These are phyloP conservation scores for Saturnispora sekii DNA, from an alignment of 805 yeast genomes.

Conservation along the genomic window DNA sequence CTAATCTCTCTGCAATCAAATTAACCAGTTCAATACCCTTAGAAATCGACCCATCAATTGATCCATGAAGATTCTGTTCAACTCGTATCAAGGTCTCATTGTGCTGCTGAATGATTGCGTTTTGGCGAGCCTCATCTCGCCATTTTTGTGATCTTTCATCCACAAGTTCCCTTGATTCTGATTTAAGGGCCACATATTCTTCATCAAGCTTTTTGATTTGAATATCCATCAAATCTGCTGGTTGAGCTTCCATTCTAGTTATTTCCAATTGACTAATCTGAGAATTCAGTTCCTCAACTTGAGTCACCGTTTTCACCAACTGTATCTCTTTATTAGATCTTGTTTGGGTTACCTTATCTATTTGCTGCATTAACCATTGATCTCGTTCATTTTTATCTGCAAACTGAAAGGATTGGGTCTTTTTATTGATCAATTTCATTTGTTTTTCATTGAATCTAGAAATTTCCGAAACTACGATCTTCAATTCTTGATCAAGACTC, in stretches of 20 bases:
- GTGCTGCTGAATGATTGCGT: constrained; percentile 42
- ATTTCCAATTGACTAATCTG: constrained; percentile 4
- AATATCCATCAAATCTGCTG: constrained; percentile 24
- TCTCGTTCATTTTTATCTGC: constrained; percentile 49
- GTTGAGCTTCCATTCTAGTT: not conserved
- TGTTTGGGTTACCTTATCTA: constrained; percentile 20
- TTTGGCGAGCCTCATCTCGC: constrained; percentile 66
- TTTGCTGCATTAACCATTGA: constrained; percentile 50
- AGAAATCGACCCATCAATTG: constrained; percentile 65
- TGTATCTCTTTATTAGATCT: constrained; percentile 22
- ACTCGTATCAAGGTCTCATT: constrained; percentile 44
- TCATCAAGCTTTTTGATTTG: constrained; percentile 15
- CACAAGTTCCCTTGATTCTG: constrained; percentile 33
- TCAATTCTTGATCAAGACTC: constrained; percentile 18
- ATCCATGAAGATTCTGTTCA: constrained; percentile 52
- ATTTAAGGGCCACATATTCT: constrained; percentile 25
- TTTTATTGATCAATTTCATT: constrained; percentile 56
- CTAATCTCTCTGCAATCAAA: constrained; percentile 49
- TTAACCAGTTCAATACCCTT: constrained; percentile 63
- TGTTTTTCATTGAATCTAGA: constrained; percentile 41
- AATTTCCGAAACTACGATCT: constrained; percentile 2
- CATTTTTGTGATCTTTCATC: constrained; percentile 67
- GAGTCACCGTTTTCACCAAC: constrained; percentile 27
- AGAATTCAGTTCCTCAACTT: constrained; percentile 29
- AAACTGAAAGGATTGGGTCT: constrained; percentile 59